A percentile compares a stretch with the other conserved stretches of the same genome.
phyloP scores from a whole-genome alignment of 2,329 filamentous ascomycete genomes.

The Emergomyces pasteurianus region DNA sequence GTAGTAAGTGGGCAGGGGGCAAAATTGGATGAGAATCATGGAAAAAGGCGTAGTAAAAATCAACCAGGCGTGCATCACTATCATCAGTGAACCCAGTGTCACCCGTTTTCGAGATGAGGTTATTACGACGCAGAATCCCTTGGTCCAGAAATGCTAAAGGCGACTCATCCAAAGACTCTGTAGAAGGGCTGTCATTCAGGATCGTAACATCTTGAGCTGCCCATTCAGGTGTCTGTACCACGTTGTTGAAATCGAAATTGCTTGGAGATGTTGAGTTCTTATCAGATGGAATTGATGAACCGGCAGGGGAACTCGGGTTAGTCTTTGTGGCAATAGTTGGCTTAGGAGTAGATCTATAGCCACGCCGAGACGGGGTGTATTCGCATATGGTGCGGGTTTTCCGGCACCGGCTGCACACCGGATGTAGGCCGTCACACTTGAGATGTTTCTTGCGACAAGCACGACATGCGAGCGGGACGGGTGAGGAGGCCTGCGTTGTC shows the following conservation, averaged over 20 bases:
- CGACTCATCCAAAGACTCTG: conserved; percentile 1
- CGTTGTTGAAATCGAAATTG: not conserved
- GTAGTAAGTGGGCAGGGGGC: conserved; percentile 35
- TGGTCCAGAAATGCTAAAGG: conserved; percentile 12
- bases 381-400: conserved; percentile 49
- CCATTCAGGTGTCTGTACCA: not conserved
- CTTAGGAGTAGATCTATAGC: conserved; percentile 40
- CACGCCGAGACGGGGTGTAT: conserved; percentile 62
- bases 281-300: not conserved
- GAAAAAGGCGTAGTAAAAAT: conserved; percentile 46
- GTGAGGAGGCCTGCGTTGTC: conserved; percentile 13
- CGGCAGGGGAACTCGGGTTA: not conserved
- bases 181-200: not conserved
- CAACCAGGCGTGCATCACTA: conserved; percentile 33
- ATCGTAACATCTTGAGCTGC: not conserved
- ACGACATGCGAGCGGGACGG: conserved; percentile 36
- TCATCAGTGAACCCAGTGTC: conserved; percentile 21
- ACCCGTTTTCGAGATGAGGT: conserved; percentile 25
- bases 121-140: conserved; percentile 6
- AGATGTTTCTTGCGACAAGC: conserved; percentile 50
- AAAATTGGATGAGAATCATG: conserved; percentile 46
- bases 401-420: conserved; percentile 54
- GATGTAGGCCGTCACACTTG: conserved; percentile 60
- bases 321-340: not conserved
- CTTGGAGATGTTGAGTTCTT: not conserved